Conservation (phyloP, 1,284 basidiomycete genomes). For the Tranzscheliella williamsii region DNA sequence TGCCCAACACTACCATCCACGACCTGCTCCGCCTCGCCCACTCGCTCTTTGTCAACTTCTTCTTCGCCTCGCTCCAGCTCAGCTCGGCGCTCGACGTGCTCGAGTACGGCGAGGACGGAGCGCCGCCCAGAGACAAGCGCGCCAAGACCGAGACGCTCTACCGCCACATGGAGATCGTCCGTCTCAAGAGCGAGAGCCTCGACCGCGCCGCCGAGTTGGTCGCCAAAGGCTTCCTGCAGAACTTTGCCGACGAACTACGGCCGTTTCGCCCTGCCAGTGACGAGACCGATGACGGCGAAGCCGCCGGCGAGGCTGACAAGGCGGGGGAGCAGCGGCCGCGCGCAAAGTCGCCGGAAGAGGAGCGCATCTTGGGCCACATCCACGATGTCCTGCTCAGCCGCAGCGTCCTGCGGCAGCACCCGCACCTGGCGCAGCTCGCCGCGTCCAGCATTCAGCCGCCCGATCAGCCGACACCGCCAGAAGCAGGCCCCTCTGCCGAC, state of each 20-base stretch:
- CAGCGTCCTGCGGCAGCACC: background rate
- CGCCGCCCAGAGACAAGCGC: slow-evolving; percentile 1
- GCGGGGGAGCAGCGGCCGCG: background rate
- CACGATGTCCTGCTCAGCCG: background rate
- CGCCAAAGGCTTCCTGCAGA: background rate
- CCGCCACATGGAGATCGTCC: background rate
- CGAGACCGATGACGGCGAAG: background rate
- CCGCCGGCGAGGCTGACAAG: background rate
- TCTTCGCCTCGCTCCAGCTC: slow-evolving; percentile 71
- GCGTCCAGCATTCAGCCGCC: background rate
- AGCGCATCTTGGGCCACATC: slow-evolving; percentile 1
- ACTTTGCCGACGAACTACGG: background rate
- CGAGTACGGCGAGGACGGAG: slow-evolving; percentile 14
- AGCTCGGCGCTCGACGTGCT: slow-evolving; percentile 64
- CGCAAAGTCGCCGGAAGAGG: background rate
- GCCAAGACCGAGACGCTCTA: background rate
- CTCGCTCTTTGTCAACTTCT: slow-evolving; percentile 73
- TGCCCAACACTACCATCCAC: slow-evolving; percentile 71
- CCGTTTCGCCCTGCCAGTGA: background rate
- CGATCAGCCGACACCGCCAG: no score
- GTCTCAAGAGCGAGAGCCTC: background rate
- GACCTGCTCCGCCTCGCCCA: slow-evolving; percentile 78
- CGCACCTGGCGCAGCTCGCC: background rate
- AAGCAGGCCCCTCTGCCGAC: no score
- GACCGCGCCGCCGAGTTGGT: background rate